Conservation (phyloP, 2,329 filamentous ascomycete species). For the Sarocladium strictum region DNA sequence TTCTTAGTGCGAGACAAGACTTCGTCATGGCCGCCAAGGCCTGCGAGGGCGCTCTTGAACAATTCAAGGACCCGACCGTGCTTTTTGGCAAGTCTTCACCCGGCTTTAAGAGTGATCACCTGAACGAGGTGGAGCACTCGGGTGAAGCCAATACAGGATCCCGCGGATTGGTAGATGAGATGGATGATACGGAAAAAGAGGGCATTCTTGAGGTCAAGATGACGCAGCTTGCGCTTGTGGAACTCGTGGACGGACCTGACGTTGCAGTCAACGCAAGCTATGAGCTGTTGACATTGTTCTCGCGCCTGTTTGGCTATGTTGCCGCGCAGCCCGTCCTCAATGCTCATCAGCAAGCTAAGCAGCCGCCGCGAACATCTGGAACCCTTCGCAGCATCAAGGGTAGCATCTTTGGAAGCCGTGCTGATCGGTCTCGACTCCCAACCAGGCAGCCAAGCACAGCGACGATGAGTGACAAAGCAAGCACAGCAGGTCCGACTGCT, state of each 20-base stretch:
- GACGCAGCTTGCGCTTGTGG: slow-evolving; percentile 80
- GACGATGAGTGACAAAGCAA: slow-evolving; percentile 31
- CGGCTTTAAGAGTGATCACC: slow-evolving; percentile 58
- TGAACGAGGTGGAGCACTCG: slow-evolving; percentile 47
- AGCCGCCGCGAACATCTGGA: slow-evolving; percentile 64
- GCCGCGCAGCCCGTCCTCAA: slow-evolving; percentile 29
- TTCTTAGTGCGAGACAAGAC: slow-evolving; percentile 82
- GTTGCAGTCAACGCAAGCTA: slow-evolving; percentile 83
- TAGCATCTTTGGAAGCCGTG: slow-evolving; percentile 65
- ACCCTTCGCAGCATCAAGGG: slow-evolving; percentile 65
- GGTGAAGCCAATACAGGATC: slow-evolving; percentile 16
- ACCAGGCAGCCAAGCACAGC: slow-evolving; percentile 32
- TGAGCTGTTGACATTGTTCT: slow-evolving; percentile 77
- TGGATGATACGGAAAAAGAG: slow-evolving; percentile 81
- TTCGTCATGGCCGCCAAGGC: slow-evolving; percentile 73
- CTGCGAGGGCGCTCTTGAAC: slow-evolving; percentile 87
- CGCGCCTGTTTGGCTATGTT: slow-evolving; percentile 64
- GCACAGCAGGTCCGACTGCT: slow-evolving; percentile 16
- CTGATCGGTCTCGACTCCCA: slow-evolving; percentile 39
- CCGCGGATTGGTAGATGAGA: slow-evolving; percentile 63
- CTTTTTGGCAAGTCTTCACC: slow-evolving; percentile 60
- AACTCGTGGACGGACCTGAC: slow-evolving; percentile 76
- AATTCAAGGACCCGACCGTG: slow-evolving; percentile 67
- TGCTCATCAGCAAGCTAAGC: slow-evolving; percentile 32
- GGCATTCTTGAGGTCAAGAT: slow-evolving; percentile 91